phyloP scores from a whole-genome alignment of 306 rosid species.

The Erythrophleum fordii region DNA sequence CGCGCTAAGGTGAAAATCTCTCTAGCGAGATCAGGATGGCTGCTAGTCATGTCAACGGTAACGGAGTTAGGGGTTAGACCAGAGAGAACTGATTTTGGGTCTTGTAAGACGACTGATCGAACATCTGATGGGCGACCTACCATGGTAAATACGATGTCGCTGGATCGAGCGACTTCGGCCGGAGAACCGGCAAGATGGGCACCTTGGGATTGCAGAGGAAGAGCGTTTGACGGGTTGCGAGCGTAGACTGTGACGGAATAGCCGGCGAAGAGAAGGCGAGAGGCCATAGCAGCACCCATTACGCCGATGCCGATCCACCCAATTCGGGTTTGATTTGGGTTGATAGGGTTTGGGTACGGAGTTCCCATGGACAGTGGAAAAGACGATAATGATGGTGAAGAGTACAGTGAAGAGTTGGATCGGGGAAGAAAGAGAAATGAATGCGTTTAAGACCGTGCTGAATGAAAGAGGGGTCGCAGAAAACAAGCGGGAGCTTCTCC shows the following conservation, averaged over 20 bases:
- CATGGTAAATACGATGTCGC: constrained; percentile 76
- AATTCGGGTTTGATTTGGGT: constrained; percentile 56
- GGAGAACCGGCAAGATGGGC: constrained; percentile 57
- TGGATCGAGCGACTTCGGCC: constrained; percentile 47
- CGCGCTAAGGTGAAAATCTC: constrained; percentile 57
- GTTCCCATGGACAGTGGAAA: constrained; percentile 38
- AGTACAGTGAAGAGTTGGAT: neutral
- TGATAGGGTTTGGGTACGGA: constrained; percentile 64
- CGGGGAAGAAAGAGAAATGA: no score
- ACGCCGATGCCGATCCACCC: constrained; percentile 90
- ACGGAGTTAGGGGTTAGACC: constrained; percentile 57
- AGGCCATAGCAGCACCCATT: constrained; percentile 86
- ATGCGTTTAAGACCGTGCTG: no score
- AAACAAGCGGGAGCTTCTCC: no score
- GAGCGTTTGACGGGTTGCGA: constrained; percentile 69
- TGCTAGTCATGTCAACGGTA: constrained; percentile 73
- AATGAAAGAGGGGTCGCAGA: no score
- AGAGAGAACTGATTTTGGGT: constrained; percentile 43
- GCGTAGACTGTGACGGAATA: constrained; percentile 75
- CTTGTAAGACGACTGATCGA: constrained; percentile 49
- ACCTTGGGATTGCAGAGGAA: constrained; percentile 60
- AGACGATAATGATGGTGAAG: neutral
- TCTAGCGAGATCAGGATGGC: constrained; percentile 75
- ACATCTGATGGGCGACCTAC: constrained; percentile 82
- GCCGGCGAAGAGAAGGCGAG: constrained; percentile 79